These are phyloP conservation scores for Aciculosporium take DNA, from an alignment of 2,329 filamentous ascomycete genomes.

Conservation along the genomic window DNA sequence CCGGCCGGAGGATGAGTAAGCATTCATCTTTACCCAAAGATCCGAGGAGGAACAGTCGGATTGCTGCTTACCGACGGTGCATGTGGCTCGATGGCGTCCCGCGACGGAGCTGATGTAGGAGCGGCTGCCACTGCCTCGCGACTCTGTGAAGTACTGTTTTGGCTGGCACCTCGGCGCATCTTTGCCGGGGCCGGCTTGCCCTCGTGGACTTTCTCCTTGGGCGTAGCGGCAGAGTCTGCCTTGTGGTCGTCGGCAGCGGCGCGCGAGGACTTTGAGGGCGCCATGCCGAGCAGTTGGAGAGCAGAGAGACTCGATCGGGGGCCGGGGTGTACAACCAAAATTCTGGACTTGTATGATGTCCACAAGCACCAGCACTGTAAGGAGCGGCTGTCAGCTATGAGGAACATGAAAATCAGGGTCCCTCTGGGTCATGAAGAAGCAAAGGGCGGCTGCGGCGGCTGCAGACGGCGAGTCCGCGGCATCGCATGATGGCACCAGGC, in stretches of 20 bases:
- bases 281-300: constrained; percentile 17
- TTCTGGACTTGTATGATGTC: too few species aligned
- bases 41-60: constrained; percentile 5
- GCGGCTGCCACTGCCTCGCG: constrained; percentile 19
- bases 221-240: constrained; percentile 21
- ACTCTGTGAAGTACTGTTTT: constrained; percentile 31
- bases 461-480: too few species aligned
- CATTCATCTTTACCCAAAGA: background rate
- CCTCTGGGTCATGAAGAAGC: too few species aligned
- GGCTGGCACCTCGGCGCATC: constrained; percentile 40
- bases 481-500: too few species aligned
- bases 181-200: constrained; percentile 34
- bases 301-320: background rate
- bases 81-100: constrained; percentile 15
- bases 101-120: constrained; percentile 19
- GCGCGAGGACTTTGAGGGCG: constrained; percentile 32
- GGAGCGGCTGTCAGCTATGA: too few species aligned
- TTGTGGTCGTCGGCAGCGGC: constrained; percentile 31
- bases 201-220: constrained; percentile 30
- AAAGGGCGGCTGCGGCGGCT: too few species aligned
- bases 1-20: constrained; percentile 7
- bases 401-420: too few species aligned
- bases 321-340: too few species aligned
- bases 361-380: too few species aligned
- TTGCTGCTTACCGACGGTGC: constrained; percentile 20